Evolutionary conservation across 202 grass and related monocot genomes (phyloP).

Genomic region (Thinopyrum obtusiflorum): DNA sequence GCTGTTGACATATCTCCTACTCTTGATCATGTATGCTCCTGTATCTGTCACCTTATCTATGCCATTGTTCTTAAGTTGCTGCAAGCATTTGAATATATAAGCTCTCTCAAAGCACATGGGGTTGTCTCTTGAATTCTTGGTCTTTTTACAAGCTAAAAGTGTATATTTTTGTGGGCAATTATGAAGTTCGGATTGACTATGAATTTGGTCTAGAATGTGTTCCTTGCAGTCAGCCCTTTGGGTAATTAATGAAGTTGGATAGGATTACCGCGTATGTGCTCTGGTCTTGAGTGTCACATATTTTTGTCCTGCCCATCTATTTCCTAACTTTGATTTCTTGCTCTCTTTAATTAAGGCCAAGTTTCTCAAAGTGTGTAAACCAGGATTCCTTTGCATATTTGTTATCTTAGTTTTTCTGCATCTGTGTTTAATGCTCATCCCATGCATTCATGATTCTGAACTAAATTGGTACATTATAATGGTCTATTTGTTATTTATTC

Average conservation of each 20-base stretch:
- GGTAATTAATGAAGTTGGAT: background rate
- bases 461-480: background rate
- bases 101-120: background rate
- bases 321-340: background rate
- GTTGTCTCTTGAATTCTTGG: background rate
- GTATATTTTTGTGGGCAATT: background rate
- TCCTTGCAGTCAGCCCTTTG: background rate
- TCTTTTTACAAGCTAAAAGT: background rate
- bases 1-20: conserved; percentile 87
- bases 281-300: background rate
- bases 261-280: background rate
- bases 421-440: background rate
- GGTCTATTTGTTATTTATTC: background rate
- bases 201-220: background rate
- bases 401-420: background rate
- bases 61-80: background rate
- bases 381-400: background rate
- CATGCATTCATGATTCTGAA: background rate
- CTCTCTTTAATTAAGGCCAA: background rate
- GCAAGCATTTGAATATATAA: background rate
- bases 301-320: background rate
- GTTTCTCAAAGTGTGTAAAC: background rate
- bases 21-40: conserved; percentile 72
- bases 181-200: background rate
- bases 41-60: background rate